A percentile compares a stretch with the other conserved stretches of the same genome.
Evolutionary conservation across 2,329 filamentous ascomycete species (phyloP).

Genomic region (Chrysosporium keratinophilum): DNA sequence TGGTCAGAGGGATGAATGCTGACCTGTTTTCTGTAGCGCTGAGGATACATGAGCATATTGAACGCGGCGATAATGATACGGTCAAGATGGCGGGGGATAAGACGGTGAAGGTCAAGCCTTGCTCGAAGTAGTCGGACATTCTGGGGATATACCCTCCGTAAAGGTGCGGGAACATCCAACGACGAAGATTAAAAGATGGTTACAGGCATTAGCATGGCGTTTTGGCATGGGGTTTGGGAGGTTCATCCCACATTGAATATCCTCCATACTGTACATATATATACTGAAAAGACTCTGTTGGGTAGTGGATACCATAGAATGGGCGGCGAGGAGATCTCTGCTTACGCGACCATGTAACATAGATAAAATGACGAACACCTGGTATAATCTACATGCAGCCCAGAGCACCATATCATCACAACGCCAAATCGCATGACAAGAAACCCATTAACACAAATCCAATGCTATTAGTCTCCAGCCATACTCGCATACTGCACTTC

Average conservation of each 20-base stretch:
- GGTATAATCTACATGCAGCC: slow-evolving; percentile 9
- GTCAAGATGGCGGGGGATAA: slow-evolving; percentile 54
- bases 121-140: slow-evolving; percentile 23
- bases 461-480: slow-evolving; percentile 57
- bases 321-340: too few species aligned
- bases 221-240: background rate
- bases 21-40: slow-evolving; percentile 48
- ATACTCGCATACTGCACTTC: slow-evolving; percentile 79
- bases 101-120: slow-evolving; percentile 34
- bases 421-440: background rate
- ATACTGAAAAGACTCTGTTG: too few species aligned
- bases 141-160: too few species aligned
- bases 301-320: too few species aligned
- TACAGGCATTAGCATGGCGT: slow-evolving; percentile 7
- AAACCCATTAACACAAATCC: background rate
- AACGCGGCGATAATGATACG: slow-evolving; percentile 86
- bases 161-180: background rate
- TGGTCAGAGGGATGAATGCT: background rate
- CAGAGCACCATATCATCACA: background rate
- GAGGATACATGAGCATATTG: slow-evolving; percentile 80
- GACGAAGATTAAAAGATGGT: slow-evolving; percentile 15
- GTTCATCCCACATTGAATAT: too few species aligned
- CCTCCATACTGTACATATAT: too few species aligned
- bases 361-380: slow-evolving; percentile 1
- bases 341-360: background rate